A percentile compares a stretch with the other conserved stretches of the same genome.
These are phyloP conservation scores for Asterophora parasitica DNA, from an alignment of 768 basidiomycete species.

Conservation along the genomic window DNA sequence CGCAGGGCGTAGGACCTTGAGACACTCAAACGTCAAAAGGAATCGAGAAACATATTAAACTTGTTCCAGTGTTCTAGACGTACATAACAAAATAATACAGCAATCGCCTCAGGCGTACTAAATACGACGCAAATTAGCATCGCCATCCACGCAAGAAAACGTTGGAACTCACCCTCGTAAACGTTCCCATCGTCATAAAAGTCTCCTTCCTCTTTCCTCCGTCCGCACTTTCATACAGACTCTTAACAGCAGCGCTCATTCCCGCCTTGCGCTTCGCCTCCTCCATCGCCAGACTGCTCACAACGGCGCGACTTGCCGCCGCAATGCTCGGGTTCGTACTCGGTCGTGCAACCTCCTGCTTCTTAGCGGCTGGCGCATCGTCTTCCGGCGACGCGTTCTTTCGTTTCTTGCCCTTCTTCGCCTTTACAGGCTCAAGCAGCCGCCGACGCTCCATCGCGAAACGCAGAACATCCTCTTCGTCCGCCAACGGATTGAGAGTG, in stretches of 20 bases:
- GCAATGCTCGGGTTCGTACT: conserved; percentile 49
- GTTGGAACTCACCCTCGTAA: conserved; percentile 63
- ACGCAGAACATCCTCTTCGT: conserved; percentile 60
- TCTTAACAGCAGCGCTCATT: conserved; percentile 86
- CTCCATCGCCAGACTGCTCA: conserved; percentile 68
- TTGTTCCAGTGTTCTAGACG: too few species aligned
- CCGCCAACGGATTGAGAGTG: conserved; percentile 61
- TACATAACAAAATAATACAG: conserved; percentile 9
- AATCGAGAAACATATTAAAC: too few species aligned
- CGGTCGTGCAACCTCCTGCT: conserved; percentile 34
- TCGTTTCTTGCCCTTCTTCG: conserved; percentile 58
- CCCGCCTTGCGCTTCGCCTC: conserved; percentile 77
- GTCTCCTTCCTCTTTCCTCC: conserved; percentile 64
- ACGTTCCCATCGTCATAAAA: conserved; percentile 90
- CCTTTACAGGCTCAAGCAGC: conserved; percentile 48
- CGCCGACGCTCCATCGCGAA: conserved; percentile 53
- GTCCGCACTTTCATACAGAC: conserved; percentile 64
- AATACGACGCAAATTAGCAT: neutral
- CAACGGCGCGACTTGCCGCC: conserved; percentile 60
- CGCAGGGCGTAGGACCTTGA: too few species aligned
- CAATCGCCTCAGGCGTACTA: conserved; percentile 12
- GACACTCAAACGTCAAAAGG: too few species aligned
- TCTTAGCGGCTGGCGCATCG: conserved; percentile 42
- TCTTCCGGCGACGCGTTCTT: conserved; percentile 35
- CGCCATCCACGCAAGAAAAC: neutral